These are phyloP conservation scores for Daldinia bambusicola DNA, from an alignment of 495 filamentous ascomycete genomes.

Conservation along the genomic window DNA sequence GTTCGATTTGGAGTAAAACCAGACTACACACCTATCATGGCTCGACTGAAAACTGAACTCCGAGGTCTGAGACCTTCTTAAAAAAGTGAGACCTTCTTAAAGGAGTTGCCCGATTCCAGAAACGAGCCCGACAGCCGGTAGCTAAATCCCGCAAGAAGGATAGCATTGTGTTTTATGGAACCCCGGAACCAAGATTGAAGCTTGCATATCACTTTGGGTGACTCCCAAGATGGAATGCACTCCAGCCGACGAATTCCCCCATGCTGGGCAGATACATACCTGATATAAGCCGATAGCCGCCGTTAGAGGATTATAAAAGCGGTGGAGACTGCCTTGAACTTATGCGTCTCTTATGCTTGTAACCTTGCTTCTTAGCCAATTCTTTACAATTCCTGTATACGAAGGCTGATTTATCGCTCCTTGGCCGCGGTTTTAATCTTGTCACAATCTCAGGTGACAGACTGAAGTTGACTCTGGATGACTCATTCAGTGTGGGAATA, in stretches of 20 bases:
- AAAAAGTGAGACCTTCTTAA: conserved; percentile 1
- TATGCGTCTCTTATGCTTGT: not conserved
- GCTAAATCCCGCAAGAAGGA: conserved; percentile 1
- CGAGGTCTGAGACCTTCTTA: not conserved
- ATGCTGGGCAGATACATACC: not conserved
- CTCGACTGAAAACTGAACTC: not conserved
- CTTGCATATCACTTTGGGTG: not conserved
- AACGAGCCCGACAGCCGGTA: conserved; percentile 1
- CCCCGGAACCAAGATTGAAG: not conserved
- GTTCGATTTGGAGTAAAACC: not conserved
- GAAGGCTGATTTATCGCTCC: not conserved
- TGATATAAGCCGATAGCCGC: not conserved
- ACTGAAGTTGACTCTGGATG: not conserved
- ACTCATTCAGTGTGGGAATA: conserved; percentile 14
- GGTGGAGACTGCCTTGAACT: not conserved
- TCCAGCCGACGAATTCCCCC: not conserved
- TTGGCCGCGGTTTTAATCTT: conserved; percentile 9
- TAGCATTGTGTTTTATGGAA: not conserved
- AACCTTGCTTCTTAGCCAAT: not conserved
- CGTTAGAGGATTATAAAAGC: not conserved
- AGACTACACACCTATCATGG: not conserved
- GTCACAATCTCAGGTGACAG: conserved; percentile 42
- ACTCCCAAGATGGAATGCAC: not conserved
- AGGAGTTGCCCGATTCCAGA: conserved; percentile 1
- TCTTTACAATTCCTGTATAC: not conserved